Base-by-base conservation (phyloP, 768 basidiomycete species). In the Hygrocybe coccinea region DNA sequence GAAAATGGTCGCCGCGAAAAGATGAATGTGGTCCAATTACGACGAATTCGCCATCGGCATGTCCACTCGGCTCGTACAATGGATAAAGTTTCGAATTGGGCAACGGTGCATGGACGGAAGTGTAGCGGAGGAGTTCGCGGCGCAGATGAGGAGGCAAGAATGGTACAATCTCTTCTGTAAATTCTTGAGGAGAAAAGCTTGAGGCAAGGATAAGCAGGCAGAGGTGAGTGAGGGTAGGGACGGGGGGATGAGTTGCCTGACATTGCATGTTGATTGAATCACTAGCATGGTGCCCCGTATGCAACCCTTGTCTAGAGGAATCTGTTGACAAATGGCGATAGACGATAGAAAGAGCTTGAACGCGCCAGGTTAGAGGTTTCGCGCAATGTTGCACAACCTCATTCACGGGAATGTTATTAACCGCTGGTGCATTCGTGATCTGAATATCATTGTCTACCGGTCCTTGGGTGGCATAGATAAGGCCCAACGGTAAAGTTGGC, bases 31-130 rank as follows among this genome's bases (percentile, higher is more conserved):
- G 84, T 12, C 84, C 85, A 24, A 87, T 76, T 21, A 91, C 65
- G 36, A 89, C 65, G 10, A 88, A 69, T 56, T 90, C 89, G 0
- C 85, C 82, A 50, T 81, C 79, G 2, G 77, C 75, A 62, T 86
- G 81, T 1, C 79, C 76, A 4, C 80, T 69, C 0, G 74, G 71
- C 34, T 73, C 74, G 52, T 79, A 77, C 4, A 89, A 64, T 7
- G 77, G 71, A 50, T 76, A 75, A 17, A 89, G 71, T 54, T 79
- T 78, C 19, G 69, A 63, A 51, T 67, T 73, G 4, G 76, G 70
- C 17, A 89, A 68, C 1, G 89, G 88, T 1, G 70, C 65, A 52
- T 83, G 76, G 11, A 87, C 67, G 22, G 86, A 81, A 5, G 79
- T 71, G 58, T 83, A 76, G 2, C 85, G 80, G 29, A 88, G 70